A percentile compares a stretch with the other conserved stretches of the same genome.
phyloP scores from a whole-genome alignment of 78 protist species.

The Dictyostelium intermedium region DNA sequence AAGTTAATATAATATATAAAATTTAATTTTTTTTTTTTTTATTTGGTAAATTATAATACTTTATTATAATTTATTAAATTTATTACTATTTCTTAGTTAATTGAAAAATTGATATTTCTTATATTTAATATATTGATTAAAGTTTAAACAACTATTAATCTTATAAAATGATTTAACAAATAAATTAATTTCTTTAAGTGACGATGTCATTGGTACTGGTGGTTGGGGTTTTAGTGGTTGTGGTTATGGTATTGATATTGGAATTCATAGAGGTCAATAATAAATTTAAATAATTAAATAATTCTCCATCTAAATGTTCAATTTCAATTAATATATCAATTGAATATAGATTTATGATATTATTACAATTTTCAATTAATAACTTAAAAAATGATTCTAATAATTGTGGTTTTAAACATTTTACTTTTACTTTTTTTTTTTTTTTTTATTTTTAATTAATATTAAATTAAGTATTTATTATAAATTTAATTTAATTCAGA shows the following conservation, averaged over 20 bases:
- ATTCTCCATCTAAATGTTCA: neutral
- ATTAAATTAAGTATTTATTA: too few relatives aligned
- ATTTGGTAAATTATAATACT: too few relatives aligned
- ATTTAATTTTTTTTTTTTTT: neutral
- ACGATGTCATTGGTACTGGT: neutral
- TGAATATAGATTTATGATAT: neutral
- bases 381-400: neutral
- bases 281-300: too few relatives aligned
- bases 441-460: too few relatives aligned
- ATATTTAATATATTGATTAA: too few relatives aligned
- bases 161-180: neutral
- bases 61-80: neutral
- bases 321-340: neutral
- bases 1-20: too few relatives aligned
- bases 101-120: neutral
- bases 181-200: neutral
- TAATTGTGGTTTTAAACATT: neutral
- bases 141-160: neutral
- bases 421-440: too few relatives aligned
- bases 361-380: neutral
- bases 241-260: too few relatives aligned
- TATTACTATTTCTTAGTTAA: neutral
- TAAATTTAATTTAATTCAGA: too few relatives aligned
- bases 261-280: too few relatives aligned
- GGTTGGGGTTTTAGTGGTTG: too few relatives aligned